Conservation (phyloP, 805 yeast genomes). For the Suhomyces emberorum region DNA sequence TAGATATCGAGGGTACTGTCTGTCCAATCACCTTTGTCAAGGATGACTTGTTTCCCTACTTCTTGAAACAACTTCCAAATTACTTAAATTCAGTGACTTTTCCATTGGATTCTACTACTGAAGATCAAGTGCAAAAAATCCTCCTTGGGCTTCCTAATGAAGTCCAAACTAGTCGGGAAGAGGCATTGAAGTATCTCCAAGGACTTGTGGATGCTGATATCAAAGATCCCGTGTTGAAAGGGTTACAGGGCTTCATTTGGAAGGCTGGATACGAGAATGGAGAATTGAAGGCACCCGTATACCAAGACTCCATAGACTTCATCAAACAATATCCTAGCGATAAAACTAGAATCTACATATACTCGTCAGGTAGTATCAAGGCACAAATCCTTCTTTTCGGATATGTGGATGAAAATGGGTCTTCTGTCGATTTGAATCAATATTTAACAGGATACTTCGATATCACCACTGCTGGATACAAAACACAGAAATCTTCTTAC, state of each 20-base stretch:
- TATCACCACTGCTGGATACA: slow-evolving; percentile 78
- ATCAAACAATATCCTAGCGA: slow-evolving; percentile 39
- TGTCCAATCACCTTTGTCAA: slow-evolving; percentile 90
- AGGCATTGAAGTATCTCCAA: slow-evolving; percentile 47
- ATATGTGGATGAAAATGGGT: slow-evolving; percentile 47
- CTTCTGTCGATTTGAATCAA: slow-evolving; percentile 48
- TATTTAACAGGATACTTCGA: slow-evolving; percentile 71
- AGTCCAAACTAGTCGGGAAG: slow-evolving; percentile 18
- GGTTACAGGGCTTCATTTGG: slow-evolving; percentile 86
- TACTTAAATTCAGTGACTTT: slow-evolving; percentile 27
- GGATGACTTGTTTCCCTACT: slow-evolving; percentile 74
- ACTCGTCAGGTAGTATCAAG: slow-evolving; percentile 84
- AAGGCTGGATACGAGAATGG: slow-evolving; percentile 74
- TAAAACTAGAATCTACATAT: slow-evolving; percentile 52
- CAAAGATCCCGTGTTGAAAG: slow-evolving; percentile 73
- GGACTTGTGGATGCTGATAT: slow-evolving; percentile 61
- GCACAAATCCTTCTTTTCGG: slow-evolving; percentile 81
- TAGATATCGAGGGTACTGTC: slow-evolving; percentile 91
- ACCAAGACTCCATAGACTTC: slow-evolving; percentile 62
- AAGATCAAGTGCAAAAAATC: slow-evolving; percentile 25
- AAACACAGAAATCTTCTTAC: slow-evolving; percentile 58
- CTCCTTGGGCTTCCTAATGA: slow-evolving; percentile 47
- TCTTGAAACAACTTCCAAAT: slow-evolving; percentile 46
- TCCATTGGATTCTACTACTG: slow-evolving; percentile 16
- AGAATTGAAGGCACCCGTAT: slow-evolving; percentile 72